phyloP scores from a whole-genome alignment of 2,329 filamentous ascomycete species.

The Ophiostoma australiae region DNA sequence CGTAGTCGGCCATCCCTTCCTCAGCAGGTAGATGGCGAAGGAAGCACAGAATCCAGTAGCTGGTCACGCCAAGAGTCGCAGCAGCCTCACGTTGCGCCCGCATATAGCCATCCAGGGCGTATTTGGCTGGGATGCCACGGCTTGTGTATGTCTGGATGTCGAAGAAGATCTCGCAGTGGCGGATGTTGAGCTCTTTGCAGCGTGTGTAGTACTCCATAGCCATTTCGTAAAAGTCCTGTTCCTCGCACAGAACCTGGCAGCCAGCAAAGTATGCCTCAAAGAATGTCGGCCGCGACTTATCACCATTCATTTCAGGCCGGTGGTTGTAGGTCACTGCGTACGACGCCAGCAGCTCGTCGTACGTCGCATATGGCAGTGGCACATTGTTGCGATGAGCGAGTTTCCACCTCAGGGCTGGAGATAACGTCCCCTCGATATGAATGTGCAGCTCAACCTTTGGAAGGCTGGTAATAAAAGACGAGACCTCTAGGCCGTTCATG shows the following conservation, averaged over 20 bases:
- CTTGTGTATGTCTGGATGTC: conserved; percentile 5
- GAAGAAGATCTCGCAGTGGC: conserved; percentile 8
- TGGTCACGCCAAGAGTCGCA: neutral
- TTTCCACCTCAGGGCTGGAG: neutral
- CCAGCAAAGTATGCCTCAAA: conserved; percentile 13
- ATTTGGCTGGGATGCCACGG: neutral
- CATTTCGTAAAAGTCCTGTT: conserved; percentile 9
- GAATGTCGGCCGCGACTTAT: conserved; percentile 11
- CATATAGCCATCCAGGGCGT: conserved; percentile 1
- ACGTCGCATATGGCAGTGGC: neutral
- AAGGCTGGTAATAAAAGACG: neutral
- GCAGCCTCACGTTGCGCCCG: conserved; percentile 10
- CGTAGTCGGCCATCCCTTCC: neutral
- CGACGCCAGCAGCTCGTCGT: conserved; percentile 8
- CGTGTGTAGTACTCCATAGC: conserved; percentile 7
- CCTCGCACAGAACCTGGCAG: conserved; percentile 4
- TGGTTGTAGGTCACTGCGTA: conserved; percentile 12
- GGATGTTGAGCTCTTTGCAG: conserved; percentile 3
- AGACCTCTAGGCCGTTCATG: conserved; percentile 1
- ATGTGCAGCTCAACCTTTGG: conserved; percentile 15
- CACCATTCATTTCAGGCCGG: conserved; percentile 9
- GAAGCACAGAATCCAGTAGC: conserved; percentile 12
- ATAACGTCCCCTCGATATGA: conserved; percentile 5
- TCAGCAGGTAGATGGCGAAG: conserved; percentile 6
- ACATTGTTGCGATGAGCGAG: conserved; percentile 14